Evolutionary conservation across 257 asterid genomes (phyloP), one percentile per base, ranked within the genome.

Genomic region (Handroanthus guayacan): DNA sequence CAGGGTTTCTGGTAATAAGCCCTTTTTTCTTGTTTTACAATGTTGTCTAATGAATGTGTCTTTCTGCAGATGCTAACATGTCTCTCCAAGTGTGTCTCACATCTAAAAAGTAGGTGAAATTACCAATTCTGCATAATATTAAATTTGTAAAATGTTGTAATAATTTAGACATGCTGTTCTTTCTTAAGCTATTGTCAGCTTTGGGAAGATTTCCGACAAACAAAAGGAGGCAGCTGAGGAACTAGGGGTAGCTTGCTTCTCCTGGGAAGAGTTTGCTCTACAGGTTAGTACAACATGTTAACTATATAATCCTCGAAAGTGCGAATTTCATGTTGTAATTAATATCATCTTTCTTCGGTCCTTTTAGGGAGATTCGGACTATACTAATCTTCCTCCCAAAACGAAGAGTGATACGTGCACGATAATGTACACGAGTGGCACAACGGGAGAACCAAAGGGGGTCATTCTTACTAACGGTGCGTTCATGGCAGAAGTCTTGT

Each of bases 361-460:
- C 62, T 76, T 63, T 63, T 78, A 94, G 99, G 99, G 96, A 39
- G 72, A 79, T 67, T 72, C 76, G 61, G 88, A 84, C 50, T 85
- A 57, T n/a, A 25, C 31, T 25, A 79, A 87, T 64, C 86, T 94
- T 36, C 97, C 97, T 51, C 76, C 87, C 0, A 90, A 89, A 73
- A 77, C 73, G 80, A 90, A 85, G 87, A 82, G 83, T 2, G 90
- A 88, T 50, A 77, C 75, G 6, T 92, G 96, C 84, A 92, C 93
- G 2, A 90, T 94, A 83, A 94, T 94, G 99, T 94, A 94, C 79
- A 94, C 99, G 0, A 94, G 99, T 71, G 99, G 99, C 76, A 94
- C 99, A 14, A 94, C 97, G 0, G 99, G 99, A 66, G 99, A 94
- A 73, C 99, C 99, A 4, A 94, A 94, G 66, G 99, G 99, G 2